Base-by-base conservation (phyloP, 2,329 filamentous ascomycete genomes). In the Alternaria incomplexa region DNA sequence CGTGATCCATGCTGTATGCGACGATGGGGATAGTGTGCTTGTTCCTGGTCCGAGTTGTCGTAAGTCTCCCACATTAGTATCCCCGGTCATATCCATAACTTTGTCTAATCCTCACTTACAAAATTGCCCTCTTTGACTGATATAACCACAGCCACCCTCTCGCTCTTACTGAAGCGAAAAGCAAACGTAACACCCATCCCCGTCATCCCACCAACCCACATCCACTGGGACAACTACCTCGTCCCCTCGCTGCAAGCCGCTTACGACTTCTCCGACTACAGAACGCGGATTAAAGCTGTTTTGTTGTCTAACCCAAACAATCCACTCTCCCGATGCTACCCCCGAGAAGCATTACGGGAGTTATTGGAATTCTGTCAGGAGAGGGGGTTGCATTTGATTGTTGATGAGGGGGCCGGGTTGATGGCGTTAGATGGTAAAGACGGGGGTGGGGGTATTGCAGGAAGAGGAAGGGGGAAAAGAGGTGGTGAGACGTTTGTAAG, bases 281-380 rank as follows among this genome's bases (percentile, higher is more conserved):
- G 65, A 28, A 70, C 71, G 5, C 70, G 68, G 13, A 78, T 78
- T 64, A 76, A 75, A 56, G 74, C 73, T 9, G 73, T 77, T 1
- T 26, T 77, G 6, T 40, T 77, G 2, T 73, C 68, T 50, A 78
- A 78, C 22, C 74, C 74, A 0, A 70, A 75, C 23, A 76, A 74
- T 26, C 74, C 74, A 0, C 61, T 74, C 3, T 70, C 71, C 0
- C 63, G 66, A 61, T 76, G 75, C 46, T 77, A 77, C 22, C 67
- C 68, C 1, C 70, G 66, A 36, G 65, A 69, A 23, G 67, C 68
- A 0, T 40, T 78, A 4, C 65, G 76, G 2, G 75, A 76, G 23
- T 68, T 74, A 44, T 70, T 77, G 71, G 74, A 77, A 28, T 77
- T 77, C 30, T 78, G 75, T 36, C 74, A 77, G 44, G 73, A 78